These are phyloP conservation scores for Dysphania ambrosioides DNA, from an alignment of 148 eudicot genomes.

Conservation along the genomic window DNA sequence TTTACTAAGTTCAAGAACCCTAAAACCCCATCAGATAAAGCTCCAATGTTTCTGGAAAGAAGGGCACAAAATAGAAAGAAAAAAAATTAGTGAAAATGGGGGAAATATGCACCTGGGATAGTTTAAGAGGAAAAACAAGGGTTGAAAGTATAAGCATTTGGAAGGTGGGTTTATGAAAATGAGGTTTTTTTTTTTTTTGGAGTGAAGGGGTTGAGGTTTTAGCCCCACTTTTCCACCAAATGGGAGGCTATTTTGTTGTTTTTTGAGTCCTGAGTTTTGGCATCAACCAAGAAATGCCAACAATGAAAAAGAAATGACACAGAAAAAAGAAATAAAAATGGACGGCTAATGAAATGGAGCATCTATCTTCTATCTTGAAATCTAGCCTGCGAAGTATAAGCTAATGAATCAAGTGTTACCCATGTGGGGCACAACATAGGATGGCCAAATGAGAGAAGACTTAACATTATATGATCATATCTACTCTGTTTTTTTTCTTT, in stretches of 20 bases:
- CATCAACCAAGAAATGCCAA: constrained; percentile 15
- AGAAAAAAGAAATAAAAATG: neutral
- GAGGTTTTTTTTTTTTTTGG: constrained; percentile 8
- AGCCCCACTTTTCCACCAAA: constrained; percentile 1
- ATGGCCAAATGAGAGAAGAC: neutral
- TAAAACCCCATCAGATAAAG: constrained; percentile 4
- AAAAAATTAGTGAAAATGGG: neutral
- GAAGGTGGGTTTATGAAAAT: neutral
- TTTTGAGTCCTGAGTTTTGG: constrained; percentile 27
- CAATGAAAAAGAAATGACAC: neutral
- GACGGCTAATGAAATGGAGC: neutral
- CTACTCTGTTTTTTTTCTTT: too few relatives aligned
- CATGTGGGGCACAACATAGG: constrained; percentile 13
- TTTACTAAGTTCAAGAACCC: too few relatives aligned
- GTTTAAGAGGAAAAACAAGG: neutral
- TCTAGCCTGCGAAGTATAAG: constrained; percentile 17
- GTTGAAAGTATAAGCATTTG: neutral
- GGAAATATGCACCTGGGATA: constrained; percentile 15
- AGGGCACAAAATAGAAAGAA: neutral
- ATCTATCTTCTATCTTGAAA: too few relatives aligned
- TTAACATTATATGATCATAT: too few relatives aligned
- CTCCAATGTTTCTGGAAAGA: neutral
- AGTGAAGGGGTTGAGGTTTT: constrained; percentile 11
- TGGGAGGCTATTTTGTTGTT: too few relatives aligned
- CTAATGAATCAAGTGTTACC: neutral